phyloP scores from a whole-genome alignment of 2,329 filamentous ascomycete species.

The Stemphylium beticola region DNA sequence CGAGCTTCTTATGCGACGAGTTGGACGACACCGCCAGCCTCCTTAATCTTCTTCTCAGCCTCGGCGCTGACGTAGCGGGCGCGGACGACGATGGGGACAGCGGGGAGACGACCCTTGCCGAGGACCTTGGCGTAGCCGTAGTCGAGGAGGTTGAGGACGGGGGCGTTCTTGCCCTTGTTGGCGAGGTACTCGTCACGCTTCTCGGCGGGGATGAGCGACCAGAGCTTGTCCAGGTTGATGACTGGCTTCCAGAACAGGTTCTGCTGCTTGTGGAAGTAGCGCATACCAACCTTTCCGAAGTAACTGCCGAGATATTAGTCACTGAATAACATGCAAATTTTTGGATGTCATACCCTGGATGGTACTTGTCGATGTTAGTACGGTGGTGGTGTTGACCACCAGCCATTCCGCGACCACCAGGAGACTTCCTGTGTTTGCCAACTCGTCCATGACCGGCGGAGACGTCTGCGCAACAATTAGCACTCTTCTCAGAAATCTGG shows the following conservation, averaged over 20 bases:
- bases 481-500: not conserved
- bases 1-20: slow-evolving; percentile 91
- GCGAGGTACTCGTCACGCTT: slow-evolving; percentile 90
- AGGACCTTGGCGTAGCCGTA: slow-evolving; percentile 99
- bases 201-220: slow-evolving; percentile 92
- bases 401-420: slow-evolving; percentile 72
- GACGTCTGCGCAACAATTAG: not conserved
- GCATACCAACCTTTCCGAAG: slow-evolving; percentile 80
- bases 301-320: too few relatives aligned
- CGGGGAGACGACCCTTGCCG: slow-evolving; percentile 94
- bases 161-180: slow-evolving; percentile 88
- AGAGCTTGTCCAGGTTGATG: slow-evolving; percentile 91
- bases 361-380: slow-evolving; percentile 92
- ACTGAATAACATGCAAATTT: too few relatives aligned
- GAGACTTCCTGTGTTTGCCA: slow-evolving; percentile 96
- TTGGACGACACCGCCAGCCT: slow-evolving; percentile 94
- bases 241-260: slow-evolving; percentile 8
- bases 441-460: slow-evolving; percentile 81
- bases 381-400: slow-evolving; percentile 98
- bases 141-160: slow-evolving; percentile 95
- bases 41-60: slow-evolving; percentile 98
- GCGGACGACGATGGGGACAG: slow-evolving; percentile 91
- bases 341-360: too few relatives aligned
- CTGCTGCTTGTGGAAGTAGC: slow-evolving; percentile 77
- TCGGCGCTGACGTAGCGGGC: slow-evolving; percentile 94